phyloP scores from a whole-genome alignment of 192 early-diverging fungal genomes.

The Dimargaris cristalligena region DNA sequence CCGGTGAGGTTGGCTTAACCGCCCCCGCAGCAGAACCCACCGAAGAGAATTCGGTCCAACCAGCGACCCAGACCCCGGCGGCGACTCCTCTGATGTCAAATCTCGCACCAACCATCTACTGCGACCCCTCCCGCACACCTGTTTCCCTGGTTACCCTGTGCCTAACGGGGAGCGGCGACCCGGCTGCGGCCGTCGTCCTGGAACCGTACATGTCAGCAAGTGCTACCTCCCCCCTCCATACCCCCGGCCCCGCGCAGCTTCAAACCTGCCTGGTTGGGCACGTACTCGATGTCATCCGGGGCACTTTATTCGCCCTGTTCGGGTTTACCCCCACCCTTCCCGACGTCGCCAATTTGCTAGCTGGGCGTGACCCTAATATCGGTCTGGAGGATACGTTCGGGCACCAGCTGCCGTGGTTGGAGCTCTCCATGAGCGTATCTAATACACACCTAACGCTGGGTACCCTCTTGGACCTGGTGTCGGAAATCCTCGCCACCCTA shows the following conservation, averaged over 20 bases:
- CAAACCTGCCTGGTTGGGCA: not conserved
- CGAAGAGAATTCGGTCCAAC: not conserved
- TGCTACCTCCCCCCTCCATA: not conserved
- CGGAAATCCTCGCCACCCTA: not conserved
- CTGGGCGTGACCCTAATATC: not conserved
- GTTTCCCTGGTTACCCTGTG: not conserved
- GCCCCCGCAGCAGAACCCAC: not conserved
- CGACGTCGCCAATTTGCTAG: not conserved
- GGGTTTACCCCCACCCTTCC: not conserved
- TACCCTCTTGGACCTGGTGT: conserved; percentile 1
- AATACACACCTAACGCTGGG: conserved; percentile 7
- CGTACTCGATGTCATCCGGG: not conserved
- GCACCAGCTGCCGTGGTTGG: not conserved
- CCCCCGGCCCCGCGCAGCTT: not conserved
- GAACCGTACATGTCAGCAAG: too few relatives aligned
- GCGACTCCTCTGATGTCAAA: not conserved
- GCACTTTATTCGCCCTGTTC: not conserved
- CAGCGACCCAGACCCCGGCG: not conserved
- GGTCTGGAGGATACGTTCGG: not conserved
- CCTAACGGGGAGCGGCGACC: not conserved
- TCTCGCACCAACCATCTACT: too few relatives aligned
- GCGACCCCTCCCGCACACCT: too few relatives aligned
- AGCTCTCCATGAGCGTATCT: conserved; percentile 6
- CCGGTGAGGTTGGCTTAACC: not conserved
- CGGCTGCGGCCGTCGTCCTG: not conserved